Percentiles rank a stretch among this genome's conserved stretches.
phyloP scores from a whole-genome alignment of 306 rosid species.

The Echinosophora koreensis region DNA sequence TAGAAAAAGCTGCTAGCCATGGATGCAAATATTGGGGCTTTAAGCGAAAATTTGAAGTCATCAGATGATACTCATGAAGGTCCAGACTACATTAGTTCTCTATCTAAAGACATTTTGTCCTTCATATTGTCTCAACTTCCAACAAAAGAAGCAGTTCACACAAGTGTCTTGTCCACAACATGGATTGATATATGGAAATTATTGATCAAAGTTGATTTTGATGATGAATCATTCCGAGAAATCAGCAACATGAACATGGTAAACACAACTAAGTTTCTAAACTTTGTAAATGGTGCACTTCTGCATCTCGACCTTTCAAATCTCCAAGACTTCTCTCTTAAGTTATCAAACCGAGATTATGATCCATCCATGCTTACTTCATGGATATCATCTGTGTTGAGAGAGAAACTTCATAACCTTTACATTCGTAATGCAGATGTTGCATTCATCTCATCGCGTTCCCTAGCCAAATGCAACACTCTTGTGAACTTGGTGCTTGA shows the following conservation, averaged over 20 bases:
- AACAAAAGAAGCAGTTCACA: neutral
- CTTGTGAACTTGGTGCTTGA: neutral
- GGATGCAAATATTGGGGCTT: too few relatives aligned
- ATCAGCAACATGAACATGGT: neutral
- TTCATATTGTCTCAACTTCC: neutral
- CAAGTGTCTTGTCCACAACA: neutral
- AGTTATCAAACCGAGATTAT: neutral
- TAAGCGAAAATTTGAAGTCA: neutral
- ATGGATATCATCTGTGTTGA: neutral
- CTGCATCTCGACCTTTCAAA: neutral
- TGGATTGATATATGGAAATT: neutral
- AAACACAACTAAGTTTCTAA: neutral
- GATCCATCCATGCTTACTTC: neutral
- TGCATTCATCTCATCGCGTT: neutral
- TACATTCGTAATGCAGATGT: too few relatives aligned
- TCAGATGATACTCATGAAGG: neutral
- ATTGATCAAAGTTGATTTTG: neutral
- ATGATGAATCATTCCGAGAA: neutral
- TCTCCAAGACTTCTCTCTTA: neutral
- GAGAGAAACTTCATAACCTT: neutral
- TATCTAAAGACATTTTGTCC: neutral
- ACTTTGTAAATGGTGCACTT: neutral
- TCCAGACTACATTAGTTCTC: neutral
- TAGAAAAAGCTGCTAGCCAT: too few relatives aligned
- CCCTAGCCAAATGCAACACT: neutral